Conservation (phyloP, 805 yeast genomes). For the Saturnispora serradocipensis region DNA sequence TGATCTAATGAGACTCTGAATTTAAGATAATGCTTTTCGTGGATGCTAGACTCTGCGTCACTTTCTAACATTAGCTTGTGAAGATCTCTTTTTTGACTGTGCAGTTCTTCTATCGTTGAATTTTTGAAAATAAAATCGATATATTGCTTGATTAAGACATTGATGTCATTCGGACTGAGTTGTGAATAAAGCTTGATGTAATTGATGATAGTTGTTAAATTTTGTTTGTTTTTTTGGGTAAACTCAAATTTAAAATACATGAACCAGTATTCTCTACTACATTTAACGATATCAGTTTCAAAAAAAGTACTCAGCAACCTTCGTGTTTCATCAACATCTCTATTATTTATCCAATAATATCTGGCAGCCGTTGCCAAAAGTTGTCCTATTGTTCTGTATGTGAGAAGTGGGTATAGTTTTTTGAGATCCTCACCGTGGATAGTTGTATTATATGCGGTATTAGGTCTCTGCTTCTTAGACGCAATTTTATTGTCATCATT, state of each 20-base stretch:
- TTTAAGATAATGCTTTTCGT: constrained; percentile 27
- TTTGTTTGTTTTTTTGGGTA: constrained; percentile 32
- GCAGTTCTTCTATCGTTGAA: constrained; percentile 17
- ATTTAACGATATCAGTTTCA: constrained; percentile 27
- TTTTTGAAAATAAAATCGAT: constrained; percentile 29
- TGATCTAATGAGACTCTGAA: constrained; percentile 22
- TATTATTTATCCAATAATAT: constrained; percentile 18
- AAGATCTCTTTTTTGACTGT: constrained; percentile 17
- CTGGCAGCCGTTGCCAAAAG: constrained; percentile 24
- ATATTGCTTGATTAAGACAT: constrained; percentile 32
- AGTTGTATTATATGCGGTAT: background rate
- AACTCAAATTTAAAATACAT: constrained; percentile 47
- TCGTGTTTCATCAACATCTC: constrained; percentile 19
- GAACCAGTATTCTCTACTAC: constrained; percentile 46
- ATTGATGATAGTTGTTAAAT: constrained; percentile 36
- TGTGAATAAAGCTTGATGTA: constrained; percentile 36
- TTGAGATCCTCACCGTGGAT: constrained; percentile 12
- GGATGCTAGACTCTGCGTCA: constrained; percentile 25
- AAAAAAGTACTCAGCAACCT: constrained; percentile 20
- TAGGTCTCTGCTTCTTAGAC: constrained; percentile 2
- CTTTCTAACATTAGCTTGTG: constrained; percentile 23
- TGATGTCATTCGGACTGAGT: constrained; percentile 40
- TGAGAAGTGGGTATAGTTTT: constrained; percentile 13
- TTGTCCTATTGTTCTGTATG: constrained; percentile 20
- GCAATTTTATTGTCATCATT: background rate